Conservation (phyloP, 2,329 filamentous ascomycete species). For the Hypocrella siamensis region DNA sequence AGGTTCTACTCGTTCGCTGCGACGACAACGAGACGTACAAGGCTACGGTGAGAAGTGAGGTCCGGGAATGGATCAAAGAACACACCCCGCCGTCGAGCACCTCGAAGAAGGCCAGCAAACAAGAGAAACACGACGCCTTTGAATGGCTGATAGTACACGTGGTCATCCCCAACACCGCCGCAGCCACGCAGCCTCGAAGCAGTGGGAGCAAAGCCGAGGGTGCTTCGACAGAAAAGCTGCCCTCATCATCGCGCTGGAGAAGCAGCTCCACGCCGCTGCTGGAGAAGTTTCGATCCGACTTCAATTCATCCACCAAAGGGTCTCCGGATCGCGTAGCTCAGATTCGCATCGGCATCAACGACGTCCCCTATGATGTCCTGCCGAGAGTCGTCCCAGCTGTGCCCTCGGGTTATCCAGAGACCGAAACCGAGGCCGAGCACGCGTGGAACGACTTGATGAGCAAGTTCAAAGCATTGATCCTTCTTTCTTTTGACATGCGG, state of each 20-base stretch:
- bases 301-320: conserved; percentile 59
- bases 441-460: conserved; percentile 73
- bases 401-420: conserved; percentile 51
- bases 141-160: conserved; percentile 94
- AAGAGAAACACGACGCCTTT: conserved; percentile 90
- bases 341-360: conserved; percentile 60
- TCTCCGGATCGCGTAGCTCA: conserved; percentile 68
- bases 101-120: conserved; percentile 41
- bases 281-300: conserved; percentile 81
- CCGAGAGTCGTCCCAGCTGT: conserved; percentile 48
- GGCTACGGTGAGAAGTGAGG: conserved; percentile 54
- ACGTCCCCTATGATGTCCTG: conserved; percentile 48
- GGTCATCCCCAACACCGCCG: conserved; percentile 70
- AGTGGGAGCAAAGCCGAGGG: conserved; percentile 36
- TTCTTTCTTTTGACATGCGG: conserved; percentile 77
- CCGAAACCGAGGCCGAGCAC: conserved; percentile 59
- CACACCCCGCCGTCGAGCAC: conserved; percentile 46
- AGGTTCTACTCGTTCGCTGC: conserved; percentile 76
- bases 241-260: conserved; percentile 56
- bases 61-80: conserved; percentile 83
- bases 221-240: conserved; percentile 48
- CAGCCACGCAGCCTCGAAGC: conserved; percentile 60
- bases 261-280: conserved; percentile 68
- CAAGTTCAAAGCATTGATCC: conserved; percentile 75
- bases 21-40: conserved; percentile 96